phyloP scores from a whole-genome alignment of 805 yeast species.

The Candida cerambycidarum region DNA sequence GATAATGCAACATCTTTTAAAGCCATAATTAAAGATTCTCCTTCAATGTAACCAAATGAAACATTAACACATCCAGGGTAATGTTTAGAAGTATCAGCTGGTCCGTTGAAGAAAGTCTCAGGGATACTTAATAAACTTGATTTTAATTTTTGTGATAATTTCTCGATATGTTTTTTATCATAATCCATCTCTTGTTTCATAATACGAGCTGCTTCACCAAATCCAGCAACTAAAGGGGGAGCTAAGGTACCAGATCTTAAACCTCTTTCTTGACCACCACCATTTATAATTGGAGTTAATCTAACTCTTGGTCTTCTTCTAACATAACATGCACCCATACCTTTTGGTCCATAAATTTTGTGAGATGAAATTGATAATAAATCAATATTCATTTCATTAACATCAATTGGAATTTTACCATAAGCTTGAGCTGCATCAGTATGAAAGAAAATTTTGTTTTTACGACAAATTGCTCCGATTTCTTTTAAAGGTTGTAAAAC shows the following conservation, averaged over 20 bases:
- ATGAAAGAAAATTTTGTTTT: conserved; percentile 91
- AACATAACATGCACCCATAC: conserved; percentile 91
- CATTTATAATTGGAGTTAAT: conserved; percentile 89
- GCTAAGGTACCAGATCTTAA: conserved; percentile 95
- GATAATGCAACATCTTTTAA: conserved; percentile 93
- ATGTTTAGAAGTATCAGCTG: conserved; percentile 46
- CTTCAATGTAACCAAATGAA: conserved; percentile 96
- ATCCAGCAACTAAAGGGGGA: conserved; percentile 93
- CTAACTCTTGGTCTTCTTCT: conserved; percentile 98
- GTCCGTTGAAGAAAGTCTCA: conserved; percentile 89
- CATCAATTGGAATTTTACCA: conserved; percentile 92
- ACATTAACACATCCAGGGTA: conserved; percentile 95
- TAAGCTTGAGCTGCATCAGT: conserved; percentile 97
- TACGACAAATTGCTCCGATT: conserved; percentile 84
- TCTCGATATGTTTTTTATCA: conserved; percentile 69
- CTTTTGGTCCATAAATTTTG: conserved; percentile 97
- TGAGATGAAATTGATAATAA: conserved; percentile 92
- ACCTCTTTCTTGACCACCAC: conserved; percentile 99
- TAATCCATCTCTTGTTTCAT: conserved; percentile 70
- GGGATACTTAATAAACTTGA: conserved; percentile 76
- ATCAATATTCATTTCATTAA: conserved; percentile 90
- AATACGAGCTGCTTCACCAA: conserved; percentile 95
- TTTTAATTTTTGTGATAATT: conserved; percentile 70
- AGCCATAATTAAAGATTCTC: conserved; percentile 97
- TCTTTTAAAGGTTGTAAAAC: conserved; percentile 95